Evolutionary conservation across 2,329 filamentous ascomycete genomes (phyloP), one percentile per base, ranked within the genome.

Genomic region (Pezicula radicicola): DNA sequence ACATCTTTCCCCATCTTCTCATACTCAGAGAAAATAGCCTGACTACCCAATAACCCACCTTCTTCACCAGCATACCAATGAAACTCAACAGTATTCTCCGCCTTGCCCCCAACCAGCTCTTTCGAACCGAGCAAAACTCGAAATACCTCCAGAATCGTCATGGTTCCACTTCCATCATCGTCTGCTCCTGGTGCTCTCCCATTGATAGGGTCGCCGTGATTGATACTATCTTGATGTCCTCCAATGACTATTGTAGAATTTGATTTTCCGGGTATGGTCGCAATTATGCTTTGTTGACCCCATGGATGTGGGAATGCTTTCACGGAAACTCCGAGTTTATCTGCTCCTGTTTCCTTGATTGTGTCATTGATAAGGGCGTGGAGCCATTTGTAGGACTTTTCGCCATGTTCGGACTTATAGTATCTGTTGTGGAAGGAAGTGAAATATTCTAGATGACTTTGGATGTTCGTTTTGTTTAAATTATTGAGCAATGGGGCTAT

Each of bases 31-130:
- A 96, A 97, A 68, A 97, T 87, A 49, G 87, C 91, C 68, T 95
- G 89, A 61, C 87, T 92, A 54, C 91, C 91, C 2, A 95, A 79
- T 46, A 96, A 76, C 16, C 91, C 91, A 46, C 85, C 90, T 69
- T 96, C 91, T 68, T 96, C 91, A 8, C 89, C 91, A 42, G 85
- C 88, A 75, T 95, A 95, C 89, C 90, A 96, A 72, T 96, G 92
- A 71, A 97, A 97, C 74, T 97, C 93, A 60, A 97, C 77, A 1
- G 90, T 95, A 73, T 96, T 96, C 53, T 81, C 71, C 5, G 86
- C 85, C 60, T 89, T 81, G 57, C 90, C 89, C 42, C 77, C 71
- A 33, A 84, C 70, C 53, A 96, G 78, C 37, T 84, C 79, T 55
- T 85, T 72, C 21, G 85, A 85, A 59, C 81, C 77, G 51, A 96